phyloP scores from a whole-genome alignment of 805 yeast species.

The Monosporozyma aerobia region DNA sequence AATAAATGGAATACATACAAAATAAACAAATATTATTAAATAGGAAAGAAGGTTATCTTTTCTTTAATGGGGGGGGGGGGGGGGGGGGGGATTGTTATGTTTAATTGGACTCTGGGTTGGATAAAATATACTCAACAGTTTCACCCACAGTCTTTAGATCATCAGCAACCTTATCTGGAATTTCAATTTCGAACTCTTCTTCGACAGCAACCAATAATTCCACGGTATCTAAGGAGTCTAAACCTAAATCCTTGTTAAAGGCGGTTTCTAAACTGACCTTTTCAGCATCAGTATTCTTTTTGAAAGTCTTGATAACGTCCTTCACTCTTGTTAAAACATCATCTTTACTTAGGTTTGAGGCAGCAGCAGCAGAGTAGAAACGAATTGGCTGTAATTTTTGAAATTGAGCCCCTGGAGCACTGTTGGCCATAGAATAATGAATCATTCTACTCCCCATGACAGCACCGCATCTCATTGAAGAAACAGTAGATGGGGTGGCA shows the following conservation, averaged over 20 bases:
- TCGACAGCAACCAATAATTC: conserved; percentile 95
- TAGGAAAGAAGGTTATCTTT: neutral
- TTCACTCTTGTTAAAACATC: conserved; percentile 78
- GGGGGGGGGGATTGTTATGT: neutral
- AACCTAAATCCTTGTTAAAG: conserved; percentile 46
- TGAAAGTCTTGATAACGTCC: conserved; percentile 62
- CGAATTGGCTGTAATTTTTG: conserved; percentile 17
- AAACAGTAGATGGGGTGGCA: conserved; percentile 10
- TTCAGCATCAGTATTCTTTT: conserved; percentile 46
- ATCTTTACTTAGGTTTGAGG: conserved; percentile 44
- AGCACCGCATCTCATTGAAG: conserved; percentile 16
- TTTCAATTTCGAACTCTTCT: conserved; percentile 78
- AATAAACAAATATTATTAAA: neutral
- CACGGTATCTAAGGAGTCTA: conserved; percentile 87
- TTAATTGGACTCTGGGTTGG: conserved; percentile 45
- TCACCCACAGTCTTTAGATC: conserved; percentile 89
- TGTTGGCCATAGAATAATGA: neutral
- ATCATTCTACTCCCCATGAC: neutral
- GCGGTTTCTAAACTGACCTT: conserved; percentile 32
- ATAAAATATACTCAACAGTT: conserved; percentile 77
- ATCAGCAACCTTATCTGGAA: conserved; percentile 87
- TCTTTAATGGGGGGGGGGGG: neutral
- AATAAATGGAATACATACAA: conserved; percentile 1
- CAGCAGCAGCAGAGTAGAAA: conserved; percentile 50
- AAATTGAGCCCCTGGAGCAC: neutral